Evolutionary conservation across 2,329 filamentous ascomycete species (phyloP), one percentile per base, ranked within the genome.

Genomic region (Dothistroma pini): DNA sequence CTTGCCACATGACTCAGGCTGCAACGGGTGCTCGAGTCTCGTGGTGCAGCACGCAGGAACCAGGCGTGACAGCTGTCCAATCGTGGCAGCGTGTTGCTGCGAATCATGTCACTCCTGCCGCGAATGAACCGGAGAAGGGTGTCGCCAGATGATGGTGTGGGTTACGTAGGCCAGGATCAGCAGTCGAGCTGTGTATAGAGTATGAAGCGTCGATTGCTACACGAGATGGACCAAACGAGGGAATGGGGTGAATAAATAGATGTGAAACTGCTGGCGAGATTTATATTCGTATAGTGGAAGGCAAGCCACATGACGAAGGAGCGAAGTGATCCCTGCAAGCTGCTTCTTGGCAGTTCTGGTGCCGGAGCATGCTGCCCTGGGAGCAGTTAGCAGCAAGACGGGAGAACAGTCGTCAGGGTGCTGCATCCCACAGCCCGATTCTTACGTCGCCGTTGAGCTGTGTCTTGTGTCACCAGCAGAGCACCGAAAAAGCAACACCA

Each of bases 31-130:
- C 19, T 34, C n/a, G 32, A 41, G 54, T 31, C 22, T 31, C 38
- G 44, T 48, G 54, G n/a, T 48, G 54, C 48, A 51, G 48, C 48
- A 51, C 48, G 48, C 54, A 56, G 54, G 22, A 56, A 56, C 54
- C 25, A 44, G 38, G 54, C 35, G 19, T 32, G 54, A 44, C 21
- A 44, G 54, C 35, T 31, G 54, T 22, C 35, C n/a, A 25, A 25
- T 51, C 48, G 48, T 31, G 48, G 14, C 48, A 29, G 22, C 48
- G 48, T 25, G 48, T 31, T 44, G 21, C 48, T 38, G 52, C 32
- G 19, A 35, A 48, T 29, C 53, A 22, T 21, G 53, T 44, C 53
- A 25, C 16, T 55, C 32, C 52, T 38, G 52, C 52, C 52, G n/a
- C 38, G n/a, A 44, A 44, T 44, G 41, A 44, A 44, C 41, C 41